Evolutionary conservation across 2,329 filamentous ascomycete genomes (phyloP), one percentile per base, ranked within the genome.

Genomic region (Gliomastix tumulicola): DNA sequence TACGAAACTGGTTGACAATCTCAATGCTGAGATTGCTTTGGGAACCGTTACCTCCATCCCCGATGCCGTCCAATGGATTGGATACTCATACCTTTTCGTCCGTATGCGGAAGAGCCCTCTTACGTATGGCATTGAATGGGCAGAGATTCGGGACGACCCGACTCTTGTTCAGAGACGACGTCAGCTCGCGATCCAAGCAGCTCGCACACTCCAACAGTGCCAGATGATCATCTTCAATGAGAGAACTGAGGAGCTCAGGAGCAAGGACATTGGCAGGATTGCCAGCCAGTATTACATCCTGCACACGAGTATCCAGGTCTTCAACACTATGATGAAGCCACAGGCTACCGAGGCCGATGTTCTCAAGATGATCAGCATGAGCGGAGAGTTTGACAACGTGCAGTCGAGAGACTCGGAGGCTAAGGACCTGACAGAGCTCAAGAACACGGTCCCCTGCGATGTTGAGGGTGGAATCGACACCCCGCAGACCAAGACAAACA

Each of bases 201-300:
- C 92, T 1, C 74, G 82, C 30, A 85, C 87, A 6, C 66, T 98
- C 30, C 89, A 96, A 53, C 76, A 89, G 53, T 94, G 87, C 48
- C 92, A 98, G 61, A 98, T 98, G 94, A 92, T 98, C 51, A 92
- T 98, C 39, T 98, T 90, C 68, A 96, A 98, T 47, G 92, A 97
- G 53, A 77, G 71, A 15, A 98, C 90, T 0, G 90, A 96, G 48
- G 90, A 96, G 50, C 75, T 98, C 8, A 81, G 88, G 41, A 85
- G 88, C 41, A 98, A 98, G 57, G 90, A 98, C 50, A 84, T 97
- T 35, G 92, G 92, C 4, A 82, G 92, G 13, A 98, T 98, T 56
- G 92, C 92, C 13, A 97, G 90, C 57, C 90, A 98, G 57, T 98
- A 84, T 55, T 98, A 98, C 53, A 90, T 98, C 34, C 71, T 94